Evolutionary conservation across 2,329 filamentous ascomycete species (phyloP), one percentile per base, ranked within the genome.

Genomic region (Penicillium sp.): DNA sequence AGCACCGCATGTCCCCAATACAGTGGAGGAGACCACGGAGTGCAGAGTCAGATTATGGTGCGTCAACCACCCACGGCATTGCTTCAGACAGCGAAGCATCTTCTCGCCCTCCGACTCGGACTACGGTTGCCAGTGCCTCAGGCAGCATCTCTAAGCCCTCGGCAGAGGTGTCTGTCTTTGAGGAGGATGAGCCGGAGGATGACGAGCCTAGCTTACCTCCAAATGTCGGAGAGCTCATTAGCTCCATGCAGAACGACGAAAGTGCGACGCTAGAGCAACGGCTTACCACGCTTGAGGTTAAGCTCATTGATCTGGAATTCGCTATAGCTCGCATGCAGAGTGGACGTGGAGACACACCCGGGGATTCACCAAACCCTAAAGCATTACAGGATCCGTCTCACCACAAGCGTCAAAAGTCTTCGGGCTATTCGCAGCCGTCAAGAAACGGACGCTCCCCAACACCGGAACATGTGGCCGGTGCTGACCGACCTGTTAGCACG

Each of bases 241-340:
- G 71, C 47, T 70, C 72, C 13, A 78, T 81, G 70, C 77, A 79
- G 49, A 72, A 75, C 44, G 75, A 79, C 58, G 76, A 78, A 26
- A 74, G 73, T 21, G 68, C 75, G 19, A 78, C 73, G 3, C 67
- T 83, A 1, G 80, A 81, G 60, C 79, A 83, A 58, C 75, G 81
- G 51, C 65, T 83, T n/a, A 79, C 79, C 38, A 83, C 81, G 0
- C 69, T 83, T 7, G 81, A 83, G 63, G 81, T 83, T 23, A 83
- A 83, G 63, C 69, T 83, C 54, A 82, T 82, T 65, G 81, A 83
- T 52, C 73, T 83, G 5, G 81, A 83, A 65, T 81, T 81, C 59
- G 81, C 81, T 5, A 80, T 83, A 62, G 79, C 80, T 1, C 79
- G 81, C 56, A 74, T 83, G 62, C 81, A 83, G 66, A 76, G 73